phyloP scores from a whole-genome alignment of 192 early-diverging fungal genomes.

The Coemansia sp. region DNA sequence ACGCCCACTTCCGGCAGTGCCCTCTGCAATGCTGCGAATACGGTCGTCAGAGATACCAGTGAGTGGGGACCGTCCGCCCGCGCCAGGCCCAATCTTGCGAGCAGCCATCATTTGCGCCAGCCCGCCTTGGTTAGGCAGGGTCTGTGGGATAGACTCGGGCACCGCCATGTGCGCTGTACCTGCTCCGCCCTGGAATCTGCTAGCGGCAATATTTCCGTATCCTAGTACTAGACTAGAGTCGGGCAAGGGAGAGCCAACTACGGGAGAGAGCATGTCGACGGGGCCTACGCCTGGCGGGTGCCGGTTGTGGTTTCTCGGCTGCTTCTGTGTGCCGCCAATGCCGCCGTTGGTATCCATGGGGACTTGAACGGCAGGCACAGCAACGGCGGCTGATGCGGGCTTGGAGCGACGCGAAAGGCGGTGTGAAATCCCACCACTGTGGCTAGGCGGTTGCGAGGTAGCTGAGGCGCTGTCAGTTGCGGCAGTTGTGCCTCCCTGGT shows the following conservation, averaged over 20 bases:
- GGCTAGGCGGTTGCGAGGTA: slow-evolving; percentile 8
- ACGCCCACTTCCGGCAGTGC: slow-evolving; percentile 6
- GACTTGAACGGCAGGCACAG: slow-evolving; percentile 29
- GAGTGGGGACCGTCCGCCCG: slow-evolving; percentile 39
- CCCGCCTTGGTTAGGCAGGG: slow-evolving; percentile 54
- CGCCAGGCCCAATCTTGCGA: slow-evolving; percentile 37
- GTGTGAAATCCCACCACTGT: slow-evolving; percentile 32
- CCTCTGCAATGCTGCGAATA: slow-evolving; percentile 31
- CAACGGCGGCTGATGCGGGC: slow-evolving; percentile 31
- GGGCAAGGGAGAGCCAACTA: slow-evolving; percentile 54
- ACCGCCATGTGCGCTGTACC: slow-evolving; percentile 32
- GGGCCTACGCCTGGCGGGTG: slow-evolving; percentile 38
- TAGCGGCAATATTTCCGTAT: slow-evolving; percentile 10
- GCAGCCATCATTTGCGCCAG: slow-evolving; percentile 55
- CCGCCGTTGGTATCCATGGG: slow-evolving; percentile 12
- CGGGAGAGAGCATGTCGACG: slow-evolving; percentile 50
- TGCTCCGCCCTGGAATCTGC: slow-evolving; percentile 6
- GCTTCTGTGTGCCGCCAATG: slow-evolving; percentile 9
- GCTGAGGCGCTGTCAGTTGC: not conserved
- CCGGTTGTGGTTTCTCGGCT: slow-evolving; percentile 5
- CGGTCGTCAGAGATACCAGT: slow-evolving; percentile 50
- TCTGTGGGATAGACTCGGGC: slow-evolving; percentile 54
- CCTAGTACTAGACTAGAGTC: slow-evolving; percentile 23
- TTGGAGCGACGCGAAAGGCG: slow-evolving; percentile 49
- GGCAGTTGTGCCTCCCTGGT: slow-evolving; percentile 20